A percentile compares a stretch with the other conserved stretches of the same genome.
phyloP scores from a whole-genome alignment of 2,329 filamentous ascomycete genomes.

The Clarireedia paspali region DNA sequence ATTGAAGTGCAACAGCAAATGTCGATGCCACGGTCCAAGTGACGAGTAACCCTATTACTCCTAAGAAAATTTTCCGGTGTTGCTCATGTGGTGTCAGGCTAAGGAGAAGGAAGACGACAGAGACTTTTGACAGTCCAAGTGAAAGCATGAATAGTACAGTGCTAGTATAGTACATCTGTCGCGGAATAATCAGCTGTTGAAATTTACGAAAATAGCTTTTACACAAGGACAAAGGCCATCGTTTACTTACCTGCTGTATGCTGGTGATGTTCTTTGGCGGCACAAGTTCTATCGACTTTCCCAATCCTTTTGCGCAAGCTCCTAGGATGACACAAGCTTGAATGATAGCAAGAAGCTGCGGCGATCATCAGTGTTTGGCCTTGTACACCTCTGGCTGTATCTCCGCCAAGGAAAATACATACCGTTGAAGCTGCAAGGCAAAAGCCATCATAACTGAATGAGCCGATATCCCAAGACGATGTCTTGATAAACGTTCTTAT shows the following conservation, averaged over 20 bases:
- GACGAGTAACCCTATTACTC: slow-evolving; percentile 21
- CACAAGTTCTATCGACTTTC: slow-evolving; percentile 15
- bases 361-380: no score
- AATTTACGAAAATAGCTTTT: no score
- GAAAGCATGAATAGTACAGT: slow-evolving; percentile 36
- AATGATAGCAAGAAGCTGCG: slow-evolving; percentile 8
- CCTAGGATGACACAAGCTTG: slow-evolving; percentile 9
- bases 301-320: slow-evolving; percentile 10
- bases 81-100: slow-evolving; percentile 37
- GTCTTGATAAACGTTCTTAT: slow-evolving; percentile 8
- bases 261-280: slow-evolving; percentile 1
- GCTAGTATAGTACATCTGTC: slow-evolving; percentile 32
- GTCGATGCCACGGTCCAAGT: slow-evolving; percentile 34
- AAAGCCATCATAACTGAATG: slow-evolving; percentile 6
- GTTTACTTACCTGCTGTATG: slow-evolving; percentile 11
- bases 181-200: background rate
- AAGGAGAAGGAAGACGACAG: slow-evolving; percentile 35
- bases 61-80: slow-evolving; percentile 32
- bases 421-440: slow-evolving; percentile 7
- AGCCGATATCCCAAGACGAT: background rate
- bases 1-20: slow-evolving; percentile 34
- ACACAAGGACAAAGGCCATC: background rate
- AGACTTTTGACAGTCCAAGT: slow-evolving; percentile 36
- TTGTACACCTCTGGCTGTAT: no score
- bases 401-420: background rate